Base-by-base conservation (phyloP, 1,284 basidiomycete species). In the Ustilago crameri region DNA sequence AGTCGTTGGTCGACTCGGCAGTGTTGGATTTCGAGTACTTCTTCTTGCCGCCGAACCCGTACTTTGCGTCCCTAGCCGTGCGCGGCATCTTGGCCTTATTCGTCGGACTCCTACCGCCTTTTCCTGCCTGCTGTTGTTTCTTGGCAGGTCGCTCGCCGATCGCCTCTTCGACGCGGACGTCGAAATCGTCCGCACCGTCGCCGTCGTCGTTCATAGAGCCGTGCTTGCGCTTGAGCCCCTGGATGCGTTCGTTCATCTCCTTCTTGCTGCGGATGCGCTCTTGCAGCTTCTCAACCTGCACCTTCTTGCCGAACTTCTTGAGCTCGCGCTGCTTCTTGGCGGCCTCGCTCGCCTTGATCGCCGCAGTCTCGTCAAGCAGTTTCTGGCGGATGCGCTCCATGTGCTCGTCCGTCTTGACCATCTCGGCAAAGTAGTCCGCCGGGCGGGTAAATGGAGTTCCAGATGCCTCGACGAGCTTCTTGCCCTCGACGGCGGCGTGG, bases 281-380 rank as follows among this genome's bases (percentile, higher is more conserved):
- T 82, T 90, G 89, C 76, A 90, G 85, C 85, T 92, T 92, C 85
- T 93, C 91, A 52, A 90, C 85, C 85, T 95, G 93, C 22, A 98
- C 93, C 85, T 97, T 93, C 84, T 98, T 98, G 47, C 95, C 95
- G 81, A 93, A 96, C 87, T 98, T 98, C 87, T 98, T 98, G 65
- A 93, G 91, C 81, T 97, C 92, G 51, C 95, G 88, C 85, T 97
- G 92, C 80, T 90, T 91, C 79, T 92, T 89, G 80, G 93, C 95
- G 56, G 93, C 91, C 82, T 98, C 95, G 62, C 90, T 89, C 82
- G 91, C 92, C 85, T 97, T 95, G 81, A 98, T 94, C 2, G 88
- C 87, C 3, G 93, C 92, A 26, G 87, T 86, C 83, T 98, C 95
- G 84, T 98, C 92, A 24, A 98, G 88, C 32, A 98, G 86, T 32